Percentiles rank a stretch among this genome's conserved stretches.
Evolutionary conservation across 495 filamentous ascomycete species (phyloP).

Genomic region (Daldinia concentrica): DNA sequence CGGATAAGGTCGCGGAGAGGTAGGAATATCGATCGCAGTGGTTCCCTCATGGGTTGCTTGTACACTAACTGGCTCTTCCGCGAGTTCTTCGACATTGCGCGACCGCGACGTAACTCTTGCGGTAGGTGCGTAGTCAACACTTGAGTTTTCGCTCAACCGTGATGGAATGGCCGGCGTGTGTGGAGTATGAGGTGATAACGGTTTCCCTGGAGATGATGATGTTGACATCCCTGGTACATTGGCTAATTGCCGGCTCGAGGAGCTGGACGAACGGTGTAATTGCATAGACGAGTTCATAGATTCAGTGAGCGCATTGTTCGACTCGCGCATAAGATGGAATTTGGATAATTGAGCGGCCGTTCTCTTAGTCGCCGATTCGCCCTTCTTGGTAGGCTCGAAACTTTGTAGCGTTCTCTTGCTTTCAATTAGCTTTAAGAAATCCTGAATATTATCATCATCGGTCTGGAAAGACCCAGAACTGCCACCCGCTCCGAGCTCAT

Average conservation of each 20-base stretch:
- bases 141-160: conserved; percentile 86
- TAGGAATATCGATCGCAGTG: conserved; percentile 83
- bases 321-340: conserved; percentile 86
- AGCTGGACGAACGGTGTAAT: conserved; percentile 80
- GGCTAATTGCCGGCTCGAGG: conserved; percentile 84
- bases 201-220: conserved; percentile 86
- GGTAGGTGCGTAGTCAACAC: conserved; percentile 72
- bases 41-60: conserved; percentile 59
- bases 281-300: conserved; percentile 87
- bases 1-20: conserved; percentile 73
- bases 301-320: conserved; percentile 84
- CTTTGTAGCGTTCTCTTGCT: conserved; percentile 79
- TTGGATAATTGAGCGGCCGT: conserved; percentile 76
- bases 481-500: conserved; percentile 72
- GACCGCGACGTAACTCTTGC: conserved; percentile 31
- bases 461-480: conserved; percentile 83
- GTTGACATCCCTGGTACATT: conserved; percentile 89
- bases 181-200: conserved; percentile 91
- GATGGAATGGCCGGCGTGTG: conserved; percentile 94
- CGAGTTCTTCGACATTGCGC: conserved; percentile 32
- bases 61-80: conserved; percentile 55
- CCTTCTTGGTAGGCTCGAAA: conserved; percentile 65
- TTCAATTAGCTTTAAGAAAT: conserved; percentile 89
- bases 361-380: conserved; percentile 67
- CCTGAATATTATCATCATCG: conserved; percentile 91